Percentiles rank a stretch among this genome's conserved stretches.
phyloP scores from a whole-genome alignment of 805 yeast species.

The Pichia manshurica region DNA sequence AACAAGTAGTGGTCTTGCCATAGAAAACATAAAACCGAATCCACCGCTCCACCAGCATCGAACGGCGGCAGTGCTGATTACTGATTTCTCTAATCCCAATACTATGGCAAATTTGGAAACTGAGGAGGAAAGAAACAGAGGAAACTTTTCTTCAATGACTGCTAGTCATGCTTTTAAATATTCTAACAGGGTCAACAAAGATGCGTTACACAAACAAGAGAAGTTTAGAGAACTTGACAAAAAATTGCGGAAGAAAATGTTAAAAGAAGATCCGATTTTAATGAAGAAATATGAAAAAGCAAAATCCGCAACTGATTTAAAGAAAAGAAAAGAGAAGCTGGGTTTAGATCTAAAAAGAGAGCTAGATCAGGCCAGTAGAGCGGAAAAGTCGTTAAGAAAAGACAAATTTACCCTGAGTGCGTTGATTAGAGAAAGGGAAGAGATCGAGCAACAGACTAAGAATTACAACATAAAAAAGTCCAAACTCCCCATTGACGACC shows the following conservation, averaged over 20 bases:
- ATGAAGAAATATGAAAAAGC: constrained; percentile 3
- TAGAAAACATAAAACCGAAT: constrained; percentile 1
- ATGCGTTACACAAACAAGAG: constrained; percentile 35
- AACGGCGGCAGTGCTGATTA: background rate
- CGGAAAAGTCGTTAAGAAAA: constrained; percentile 5
- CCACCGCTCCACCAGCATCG: background rate
- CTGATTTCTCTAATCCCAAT: constrained; percentile 17
- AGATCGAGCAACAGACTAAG: background rate
- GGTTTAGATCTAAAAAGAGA: background rate
- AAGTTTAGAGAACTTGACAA: constrained; percentile 34
- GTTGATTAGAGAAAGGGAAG: constrained; percentile 1
- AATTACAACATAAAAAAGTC: background rate
- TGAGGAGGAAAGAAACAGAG: constrained; percentile 11
- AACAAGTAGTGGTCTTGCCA: background rate
- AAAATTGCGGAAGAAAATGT: constrained; percentile 32
- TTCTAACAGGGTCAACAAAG: constrained; percentile 45
- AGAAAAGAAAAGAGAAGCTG: background rate
- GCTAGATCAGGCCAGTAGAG: constrained; percentile 2
- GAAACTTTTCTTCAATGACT: constrained; percentile 34
- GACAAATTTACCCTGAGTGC: background rate
- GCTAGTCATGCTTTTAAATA: constrained; percentile 48
- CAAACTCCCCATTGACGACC: background rate
- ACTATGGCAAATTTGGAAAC: constrained; percentile 10
- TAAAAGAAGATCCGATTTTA: constrained; percentile 11
- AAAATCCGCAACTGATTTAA: constrained; percentile 1